Evolutionary conservation across 352 stramenopile genomes (phyloP).

Genomic region (Phytophthora kernoviae): DNA sequence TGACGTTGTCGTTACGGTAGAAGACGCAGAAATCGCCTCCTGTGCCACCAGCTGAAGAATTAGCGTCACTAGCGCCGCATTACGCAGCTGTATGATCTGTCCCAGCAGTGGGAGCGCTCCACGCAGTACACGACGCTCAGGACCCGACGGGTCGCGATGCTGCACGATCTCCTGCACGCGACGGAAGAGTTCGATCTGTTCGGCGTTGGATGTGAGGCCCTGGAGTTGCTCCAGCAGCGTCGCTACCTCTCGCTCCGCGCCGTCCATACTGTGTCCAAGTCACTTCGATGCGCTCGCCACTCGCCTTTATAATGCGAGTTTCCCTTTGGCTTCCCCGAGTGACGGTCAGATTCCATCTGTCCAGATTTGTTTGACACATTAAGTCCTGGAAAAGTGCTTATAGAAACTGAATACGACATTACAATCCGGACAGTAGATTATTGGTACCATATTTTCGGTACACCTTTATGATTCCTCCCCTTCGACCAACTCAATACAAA

Average conservation of each 20-base stretch:
- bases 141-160: conserved; percentile 57
- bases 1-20: background rate
- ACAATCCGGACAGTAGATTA: conserved; percentile 1
- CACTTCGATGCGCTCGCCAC: background rate
- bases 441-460: background rate
- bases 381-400: background rate
- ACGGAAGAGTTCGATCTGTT: conserved; percentile 65
- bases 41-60: conserved; percentile 59
- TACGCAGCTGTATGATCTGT: conserved; percentile 60
- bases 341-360: conserved; percentile 12
- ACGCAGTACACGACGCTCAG: conserved; percentile 43
- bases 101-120: conserved; percentile 46
- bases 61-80: conserved; percentile 56
- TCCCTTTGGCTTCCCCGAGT: conserved; percentile 12
- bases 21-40: conserved; percentile 10
- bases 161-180: conserved; percentile 67
- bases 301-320: conserved; percentile 1
- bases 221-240: conserved; percentile 61
- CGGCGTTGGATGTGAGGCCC: conserved; percentile 40
- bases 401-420: conserved; percentile 9
- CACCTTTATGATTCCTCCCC: background rate
- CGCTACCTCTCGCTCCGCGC: conserved; percentile 50
- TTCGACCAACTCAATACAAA: background rate
- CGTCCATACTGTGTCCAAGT: conserved; percentile 24
- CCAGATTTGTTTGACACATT: background rate